Base-by-base conservation (phyloP, 441 rosid species). In the Dalechampia spathulata region DNA sequence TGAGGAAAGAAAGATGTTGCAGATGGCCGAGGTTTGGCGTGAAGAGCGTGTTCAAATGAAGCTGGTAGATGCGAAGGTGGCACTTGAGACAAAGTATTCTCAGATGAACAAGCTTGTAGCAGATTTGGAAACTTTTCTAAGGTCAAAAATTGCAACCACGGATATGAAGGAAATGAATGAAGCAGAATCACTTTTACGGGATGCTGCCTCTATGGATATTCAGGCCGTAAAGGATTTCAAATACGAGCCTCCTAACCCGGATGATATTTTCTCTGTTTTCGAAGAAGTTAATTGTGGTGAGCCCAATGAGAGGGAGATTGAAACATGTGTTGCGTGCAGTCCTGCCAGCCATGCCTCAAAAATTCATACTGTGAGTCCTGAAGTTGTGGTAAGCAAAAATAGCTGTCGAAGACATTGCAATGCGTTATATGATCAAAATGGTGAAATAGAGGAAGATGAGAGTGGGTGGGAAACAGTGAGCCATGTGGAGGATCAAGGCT, bases 21-120 rank as follows among this genome's bases (percentile, higher is more conserved):
- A 92, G 77, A 86, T 92, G 97, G 99, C 99, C 5, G 99, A 92
- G 75, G 97, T 92, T 16, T 89, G 99, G 99, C 96, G 97, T 30
- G 99, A 92, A 76, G 99, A 92, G 65, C 97, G 97, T 39, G 97
- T 89, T 28, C 96, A 89, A 69, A 89, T 89, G 99, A 92, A 92
- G 82, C 87, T 92, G 66, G 76, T 89, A 36, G 97, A 89, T 70
- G 96, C 94, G 0, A 89, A 86, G 70, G 82, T 86, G 61, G 88
- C 92, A 22, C 78, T 92, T 22, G 94, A 92, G 73, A 76, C 76
- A 49, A 86, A 70, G 63, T 89, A 92, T 68, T 84, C 96, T 56
- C 87, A 80, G 62, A 89, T 92, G 97, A 86, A 80, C 77, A 76
- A 67, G 63, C 82, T 92, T 58, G 77, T 89, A n/a, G 78, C 77